Evolutionary conservation across 768 basidiomycete species (phyloP).

Genomic region (Tylopilus sp.): DNA sequence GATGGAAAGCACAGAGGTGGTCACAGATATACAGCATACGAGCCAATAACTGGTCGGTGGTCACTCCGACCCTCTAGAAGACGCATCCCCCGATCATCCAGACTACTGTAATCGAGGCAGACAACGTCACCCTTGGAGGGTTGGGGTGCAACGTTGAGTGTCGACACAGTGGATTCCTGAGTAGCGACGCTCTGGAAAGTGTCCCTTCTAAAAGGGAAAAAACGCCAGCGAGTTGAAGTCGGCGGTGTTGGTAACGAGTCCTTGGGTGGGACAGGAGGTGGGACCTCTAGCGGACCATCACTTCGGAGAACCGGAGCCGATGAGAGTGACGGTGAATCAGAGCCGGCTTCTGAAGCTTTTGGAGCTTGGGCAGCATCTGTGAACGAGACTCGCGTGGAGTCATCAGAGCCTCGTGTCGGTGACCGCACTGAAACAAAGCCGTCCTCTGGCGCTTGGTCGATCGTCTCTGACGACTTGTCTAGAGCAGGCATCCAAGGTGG

Average conservation of each 20-base stretch:
- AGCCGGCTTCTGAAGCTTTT: conserved; percentile 5
- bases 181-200: conserved; percentile 28
- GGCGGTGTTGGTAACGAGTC: conserved; percentile 23
- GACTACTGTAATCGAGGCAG: conserved; percentile 67
- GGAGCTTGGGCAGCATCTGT: conserved; percentile 3
- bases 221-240: conserved; percentile 44
- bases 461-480: conserved; percentile 28
- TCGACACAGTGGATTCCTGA: conserved; percentile 22
- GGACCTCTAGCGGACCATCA: conserved; percentile 19
- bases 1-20: conserved; percentile 2
- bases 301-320: conserved; percentile 5
- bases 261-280: conserved; percentile 30
- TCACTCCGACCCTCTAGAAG: conserved; percentile 76
- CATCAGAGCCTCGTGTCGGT: conserved; percentile 8
- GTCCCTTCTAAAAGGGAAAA: conserved; percentile 47
- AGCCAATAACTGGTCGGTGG: conserved; percentile 82
- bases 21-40: conserved; percentile 67
- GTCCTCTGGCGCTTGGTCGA: conserved; percentile 13
- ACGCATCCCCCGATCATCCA: conserved; percentile 74
- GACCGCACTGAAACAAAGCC: conserved; percentile 5
- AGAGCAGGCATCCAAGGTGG: conserved; percentile 15
- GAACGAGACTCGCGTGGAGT: conserved; percentile 17
- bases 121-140: conserved; percentile 65
- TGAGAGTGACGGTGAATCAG: conserved; percentile 14
- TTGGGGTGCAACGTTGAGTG: conserved; percentile 19